A percentile compares a stretch with the other conserved stretches of the same genome.
Evolutionary conservation across 192 early-diverging fungal species (phyloP).

Genomic region (Coemansia sp.): DNA sequence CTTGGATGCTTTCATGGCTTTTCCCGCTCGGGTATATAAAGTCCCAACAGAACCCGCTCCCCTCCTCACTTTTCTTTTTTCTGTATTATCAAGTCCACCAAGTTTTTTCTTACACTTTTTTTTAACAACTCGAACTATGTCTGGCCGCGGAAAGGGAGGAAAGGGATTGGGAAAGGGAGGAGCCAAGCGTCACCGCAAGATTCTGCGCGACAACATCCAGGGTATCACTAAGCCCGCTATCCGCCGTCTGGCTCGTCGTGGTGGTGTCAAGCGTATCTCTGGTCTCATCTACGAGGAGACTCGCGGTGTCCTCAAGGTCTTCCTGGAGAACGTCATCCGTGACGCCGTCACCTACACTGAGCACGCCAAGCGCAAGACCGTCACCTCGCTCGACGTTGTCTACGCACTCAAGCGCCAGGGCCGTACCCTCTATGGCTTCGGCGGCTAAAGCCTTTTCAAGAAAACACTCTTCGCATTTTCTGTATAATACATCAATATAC

Average conservation of each 20-base stretch:
- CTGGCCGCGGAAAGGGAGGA: constrained; percentile 99
- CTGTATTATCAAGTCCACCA: neutral
- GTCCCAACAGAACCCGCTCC: neutral
- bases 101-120: constrained; percentile 2
- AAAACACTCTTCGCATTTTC: neutral
- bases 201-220: constrained; percentile 93
- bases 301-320: constrained; percentile 94
- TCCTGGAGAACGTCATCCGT: constrained; percentile 99
- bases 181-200: constrained; percentile 99
- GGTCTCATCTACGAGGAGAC: constrained; percentile 99
- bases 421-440: constrained; percentile 88
- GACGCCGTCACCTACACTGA: constrained; percentile 99
- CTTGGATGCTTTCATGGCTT: neutral
- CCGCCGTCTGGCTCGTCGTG: constrained; percentile 98
- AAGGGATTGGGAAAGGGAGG: constrained; percentile 99
- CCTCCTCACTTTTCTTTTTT: neutral
- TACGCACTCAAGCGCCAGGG: constrained; percentile 98
- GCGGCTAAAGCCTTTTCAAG: constrained; percentile 62
- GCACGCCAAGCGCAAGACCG: constrained; percentile 99
- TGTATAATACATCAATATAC: neutral
- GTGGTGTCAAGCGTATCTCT: constrained; percentile 99
- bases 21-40: constrained; percentile 16
- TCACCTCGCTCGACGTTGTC: constrained; percentile 99
- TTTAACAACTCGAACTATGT: constrained; percentile 60
- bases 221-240: constrained; percentile 99